These are phyloP conservation scores for Suillus discolor DNA, from an alignment of 768 basidiomycete genomes.

Conservation along the genomic window DNA sequence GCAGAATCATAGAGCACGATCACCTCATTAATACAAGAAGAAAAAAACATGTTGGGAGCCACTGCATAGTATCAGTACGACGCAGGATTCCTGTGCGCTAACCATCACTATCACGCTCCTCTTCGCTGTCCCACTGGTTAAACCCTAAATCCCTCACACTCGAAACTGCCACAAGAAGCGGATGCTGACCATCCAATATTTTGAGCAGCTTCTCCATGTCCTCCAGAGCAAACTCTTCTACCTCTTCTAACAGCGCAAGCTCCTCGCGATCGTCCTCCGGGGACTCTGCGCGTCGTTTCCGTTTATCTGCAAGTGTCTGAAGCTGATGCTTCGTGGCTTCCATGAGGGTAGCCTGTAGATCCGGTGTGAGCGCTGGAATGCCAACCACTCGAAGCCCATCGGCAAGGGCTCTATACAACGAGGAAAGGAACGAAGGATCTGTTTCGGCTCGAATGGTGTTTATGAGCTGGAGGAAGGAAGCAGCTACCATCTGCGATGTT, in stretches of 20 bases:
- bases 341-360: conserved; percentile 55
- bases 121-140: conserved; percentile 50
- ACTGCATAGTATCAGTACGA: neutral
- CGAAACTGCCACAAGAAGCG: conserved; percentile 67
- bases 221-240: conserved; percentile 81
- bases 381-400: conserved; percentile 65
- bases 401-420: conserved; percentile 70
- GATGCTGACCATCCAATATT: conserved; percentile 58
- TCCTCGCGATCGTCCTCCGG: conserved; percentile 66
- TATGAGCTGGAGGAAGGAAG: conserved; percentile 67
- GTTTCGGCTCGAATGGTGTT: conserved; percentile 65
- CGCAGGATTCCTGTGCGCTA: conserved; percentile 2
- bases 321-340: conserved; percentile 76
- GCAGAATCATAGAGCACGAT: neutral
- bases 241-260: conserved; percentile 72
- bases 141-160: conserved; percentile 74
- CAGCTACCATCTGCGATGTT: conserved; percentile 67
- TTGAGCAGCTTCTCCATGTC: conserved; percentile 72
- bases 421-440: conserved; percentile 77
- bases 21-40: neutral
- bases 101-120: conserved; percentile 39
- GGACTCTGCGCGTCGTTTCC: conserved; percentile 53
- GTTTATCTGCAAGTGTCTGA: conserved; percentile 65
- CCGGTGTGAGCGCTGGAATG: conserved; percentile 52
- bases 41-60: neutral